phyloP scores from a whole-genome alignment of 345 rosid species.

The Clausena lansium region DNA sequence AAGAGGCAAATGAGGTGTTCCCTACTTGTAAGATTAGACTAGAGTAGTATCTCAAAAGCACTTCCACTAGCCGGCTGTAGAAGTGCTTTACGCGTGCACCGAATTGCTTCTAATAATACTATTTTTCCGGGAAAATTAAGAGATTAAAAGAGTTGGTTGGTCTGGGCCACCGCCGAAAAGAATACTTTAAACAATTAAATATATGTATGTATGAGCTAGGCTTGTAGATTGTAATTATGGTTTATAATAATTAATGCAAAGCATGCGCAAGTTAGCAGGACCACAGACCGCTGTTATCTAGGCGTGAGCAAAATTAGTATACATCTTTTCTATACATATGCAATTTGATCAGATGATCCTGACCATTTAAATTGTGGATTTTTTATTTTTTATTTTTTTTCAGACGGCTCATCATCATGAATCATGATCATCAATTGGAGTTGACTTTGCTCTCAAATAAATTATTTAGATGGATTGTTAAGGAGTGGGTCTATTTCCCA shows the following conservation, averaged over 20 bases:
- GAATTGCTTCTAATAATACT: no score
- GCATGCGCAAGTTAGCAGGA: conserved; percentile 9
- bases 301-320: neutral
- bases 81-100: neutral
- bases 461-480: neutral
- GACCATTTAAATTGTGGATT: neutral
- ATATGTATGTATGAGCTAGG: neutral
- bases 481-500: neutral
- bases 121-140: neutral
- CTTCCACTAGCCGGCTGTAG: neutral
- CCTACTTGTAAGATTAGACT: conserved; percentile 11
- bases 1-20: conserved; percentile 48
- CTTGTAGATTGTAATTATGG: neutral
- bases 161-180: neutral
- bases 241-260: conserved; percentile 11
- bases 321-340: neutral
- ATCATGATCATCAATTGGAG: neutral
- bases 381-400: no score
- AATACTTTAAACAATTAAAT: neutral
- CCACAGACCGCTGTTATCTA: neutral
- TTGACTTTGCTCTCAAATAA: neutral
- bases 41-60: conserved; percentile 9
- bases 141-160: neutral
- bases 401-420: neutral
- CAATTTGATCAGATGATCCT: conserved; percentile 1